Conservation (phyloP, 495 filamentous ascomycete species). For the Extremus antarcticus region DNA sequence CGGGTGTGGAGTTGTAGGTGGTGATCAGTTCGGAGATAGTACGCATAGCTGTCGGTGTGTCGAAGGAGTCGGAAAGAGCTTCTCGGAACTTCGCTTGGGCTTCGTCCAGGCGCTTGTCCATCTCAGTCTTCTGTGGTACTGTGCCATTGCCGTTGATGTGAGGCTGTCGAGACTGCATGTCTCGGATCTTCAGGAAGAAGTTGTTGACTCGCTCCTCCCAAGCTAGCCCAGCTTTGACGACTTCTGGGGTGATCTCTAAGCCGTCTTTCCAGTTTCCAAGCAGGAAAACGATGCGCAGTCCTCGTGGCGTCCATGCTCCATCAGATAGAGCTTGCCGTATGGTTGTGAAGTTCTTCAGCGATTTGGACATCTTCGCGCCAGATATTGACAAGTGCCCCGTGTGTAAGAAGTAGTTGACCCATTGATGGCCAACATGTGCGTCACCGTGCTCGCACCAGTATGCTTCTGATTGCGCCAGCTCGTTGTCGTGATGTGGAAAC, state of each 20-base stretch:
- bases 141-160: constrained; percentile 2
- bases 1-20: constrained; percentile 49
- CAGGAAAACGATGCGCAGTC: constrained; percentile 77
- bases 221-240: constrained; percentile 55
- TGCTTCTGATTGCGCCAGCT: constrained; percentile 87
- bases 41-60: constrained; percentile 69
- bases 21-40: constrained; percentile 64
- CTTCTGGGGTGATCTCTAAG: constrained; percentile 78
- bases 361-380: constrained; percentile 92
- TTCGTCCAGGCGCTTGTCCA: constrained; percentile 40
- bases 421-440: constrained; percentile 40
- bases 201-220: constrained; percentile 84
- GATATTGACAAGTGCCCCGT: constrained; percentile 89
- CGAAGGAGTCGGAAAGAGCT: constrained; percentile 77
- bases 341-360: constrained; percentile 93
- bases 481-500: constrained; percentile 96
- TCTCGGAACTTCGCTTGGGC: constrained; percentile 53
- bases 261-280: constrained; percentile 83
- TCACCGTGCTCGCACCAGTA: constrained; percentile 44
- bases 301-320: constrained; percentile 70
- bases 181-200: constrained; percentile 76
- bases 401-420: constrained; percentile 94
- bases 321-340: constrained; percentile 69
- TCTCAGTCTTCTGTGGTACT: not conserved
- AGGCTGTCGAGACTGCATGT: constrained; percentile 34